Conservation (phyloP, 83 land plant species). For the Isoetes engelmannii region DNA sequence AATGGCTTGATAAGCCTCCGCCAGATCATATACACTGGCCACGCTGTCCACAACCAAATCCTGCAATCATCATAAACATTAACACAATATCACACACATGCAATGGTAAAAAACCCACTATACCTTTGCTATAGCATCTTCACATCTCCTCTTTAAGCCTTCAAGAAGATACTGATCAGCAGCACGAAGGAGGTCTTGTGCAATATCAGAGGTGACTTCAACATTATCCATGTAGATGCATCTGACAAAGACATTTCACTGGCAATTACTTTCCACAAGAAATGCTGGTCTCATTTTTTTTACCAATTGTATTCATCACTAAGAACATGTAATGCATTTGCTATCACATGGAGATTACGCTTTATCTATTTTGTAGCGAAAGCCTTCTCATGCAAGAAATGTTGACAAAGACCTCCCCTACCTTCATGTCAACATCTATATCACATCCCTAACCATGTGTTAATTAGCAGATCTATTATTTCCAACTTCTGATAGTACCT, state of each 20-base stretch:
- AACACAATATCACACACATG: too few relatives aligned
- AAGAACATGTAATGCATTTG: too few relatives aligned
- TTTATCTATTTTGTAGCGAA: too few relatives aligned
- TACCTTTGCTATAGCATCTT: slow-evolving; percentile 87
- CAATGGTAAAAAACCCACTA: background rate
- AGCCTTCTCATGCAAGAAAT: too few relatives aligned
- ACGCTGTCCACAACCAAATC: slow-evolving; percentile 78
- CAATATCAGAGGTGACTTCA: slow-evolving; percentile 56
- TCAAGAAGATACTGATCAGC: slow-evolving; percentile 96
- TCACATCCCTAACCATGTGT: too few relatives aligned
- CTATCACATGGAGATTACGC: too few relatives aligned
- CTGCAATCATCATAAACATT: slow-evolving; percentile 30
- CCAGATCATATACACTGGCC: slow-evolving; percentile 68
- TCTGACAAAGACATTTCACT: slow-evolving; percentile 28
- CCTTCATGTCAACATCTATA: too few relatives aligned
- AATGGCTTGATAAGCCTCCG: slow-evolving; percentile 82
- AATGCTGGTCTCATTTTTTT: too few relatives aligned
- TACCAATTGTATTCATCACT: too few relatives aligned
- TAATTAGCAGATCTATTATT: too few relatives aligned
- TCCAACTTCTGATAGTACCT: slow-evolving; percentile 39
- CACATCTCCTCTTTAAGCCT: slow-evolving; percentile 84
- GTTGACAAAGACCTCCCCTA: too few relatives aligned
- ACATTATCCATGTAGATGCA: slow-evolving; percentile 88
- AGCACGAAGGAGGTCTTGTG: slow-evolving; percentile 92
- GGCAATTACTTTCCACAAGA: too few relatives aligned